Evolutionary conservation across 768 basidiomycete genomes (phyloP).

Genomic region (Sutorius australiensis): DNA sequence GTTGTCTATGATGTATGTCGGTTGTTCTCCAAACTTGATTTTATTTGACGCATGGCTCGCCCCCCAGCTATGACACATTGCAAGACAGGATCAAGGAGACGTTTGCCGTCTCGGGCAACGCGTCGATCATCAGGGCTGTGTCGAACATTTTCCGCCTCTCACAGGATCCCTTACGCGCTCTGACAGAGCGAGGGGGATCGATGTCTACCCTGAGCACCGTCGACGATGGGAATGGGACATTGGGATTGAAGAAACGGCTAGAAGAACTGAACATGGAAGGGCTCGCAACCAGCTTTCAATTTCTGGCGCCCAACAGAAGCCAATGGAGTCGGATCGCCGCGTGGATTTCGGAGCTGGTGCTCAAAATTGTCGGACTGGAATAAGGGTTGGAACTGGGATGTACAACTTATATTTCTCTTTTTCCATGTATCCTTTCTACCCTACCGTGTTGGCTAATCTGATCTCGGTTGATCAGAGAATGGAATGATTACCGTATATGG

Average conservation of each 20-base stretch:
- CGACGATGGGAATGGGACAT: conserved; percentile 45
- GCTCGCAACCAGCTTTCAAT: conserved; percentile 67
- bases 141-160: conserved; percentile 75
- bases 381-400: conserved; percentile 15
- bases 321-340: conserved; percentile 63
- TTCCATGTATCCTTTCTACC: conserved; percentile 1
- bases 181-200: conserved; percentile 46
- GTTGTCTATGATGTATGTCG: conserved; percentile 65
- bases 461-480: background rate
- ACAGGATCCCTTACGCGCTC: conserved; percentile 47
- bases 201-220: conserved; percentile 61
- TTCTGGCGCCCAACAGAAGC: conserved; percentile 53
- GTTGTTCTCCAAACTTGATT: conserved; percentile 2
- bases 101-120: conserved; percentile 68
- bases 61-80: conserved; percentile 63
- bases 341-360: conserved; percentile 67
- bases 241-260: conserved; percentile 50
- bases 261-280: conserved; percentile 75
- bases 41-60: conserved; percentile 6
- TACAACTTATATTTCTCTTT: conserved; percentile 10
- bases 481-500: conserved; percentile 9
- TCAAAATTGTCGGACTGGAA: conserved; percentile 44
- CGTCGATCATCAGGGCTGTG: conserved; percentile 63
- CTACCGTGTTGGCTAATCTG: background rate
- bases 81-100: conserved; percentile 72